These are phyloP conservation scores for Zygnema cylindricum DNA, from an alignment of 139 green algal genomes.

Conservation along the genomic window DNA sequence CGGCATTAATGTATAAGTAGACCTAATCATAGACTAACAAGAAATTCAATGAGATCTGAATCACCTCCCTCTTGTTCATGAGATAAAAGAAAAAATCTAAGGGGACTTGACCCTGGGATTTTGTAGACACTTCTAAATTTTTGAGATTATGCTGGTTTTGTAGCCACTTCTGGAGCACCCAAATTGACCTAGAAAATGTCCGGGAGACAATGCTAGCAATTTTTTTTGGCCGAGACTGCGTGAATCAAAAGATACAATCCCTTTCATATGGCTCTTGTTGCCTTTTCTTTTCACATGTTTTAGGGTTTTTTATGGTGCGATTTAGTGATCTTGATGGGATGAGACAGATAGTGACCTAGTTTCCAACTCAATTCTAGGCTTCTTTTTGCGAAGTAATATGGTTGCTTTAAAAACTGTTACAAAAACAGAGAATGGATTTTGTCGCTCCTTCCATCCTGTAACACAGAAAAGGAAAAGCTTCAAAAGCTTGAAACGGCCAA, in stretches of 20 bases:
- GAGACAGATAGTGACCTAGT: too few relatives aligned
- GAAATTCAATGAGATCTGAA: not conserved
- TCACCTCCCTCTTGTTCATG: not conserved
- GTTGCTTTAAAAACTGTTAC: too few relatives aligned
- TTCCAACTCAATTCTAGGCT: too few relatives aligned
- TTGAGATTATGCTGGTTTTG: not conserved
- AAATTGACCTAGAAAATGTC: not conserved
- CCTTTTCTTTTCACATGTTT: too few relatives aligned
- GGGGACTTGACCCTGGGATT: not conserved
- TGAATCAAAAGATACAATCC: not conserved
- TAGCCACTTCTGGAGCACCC: not conserved
- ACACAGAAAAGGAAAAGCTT: too few relatives aligned
- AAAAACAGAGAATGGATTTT: too few relatives aligned
- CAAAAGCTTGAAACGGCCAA: too few relatives aligned
- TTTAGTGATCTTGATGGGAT: too few relatives aligned
- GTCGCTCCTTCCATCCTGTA: too few relatives aligned
- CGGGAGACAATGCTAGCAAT: not conserved
- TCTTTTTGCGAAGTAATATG: too few relatives aligned
- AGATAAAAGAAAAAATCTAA: not conserved
- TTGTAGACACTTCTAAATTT: too few relatives aligned
- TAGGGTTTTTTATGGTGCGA: too few relatives aligned
- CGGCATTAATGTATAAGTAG: not conserved
- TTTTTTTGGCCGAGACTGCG: not conserved
- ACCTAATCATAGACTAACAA: not conserved
- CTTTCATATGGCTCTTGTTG: not conserved